Evolutionary conservation across 176 grass and related monocot species (phyloP).

Genomic region (Melocanna baccifera): DNA sequence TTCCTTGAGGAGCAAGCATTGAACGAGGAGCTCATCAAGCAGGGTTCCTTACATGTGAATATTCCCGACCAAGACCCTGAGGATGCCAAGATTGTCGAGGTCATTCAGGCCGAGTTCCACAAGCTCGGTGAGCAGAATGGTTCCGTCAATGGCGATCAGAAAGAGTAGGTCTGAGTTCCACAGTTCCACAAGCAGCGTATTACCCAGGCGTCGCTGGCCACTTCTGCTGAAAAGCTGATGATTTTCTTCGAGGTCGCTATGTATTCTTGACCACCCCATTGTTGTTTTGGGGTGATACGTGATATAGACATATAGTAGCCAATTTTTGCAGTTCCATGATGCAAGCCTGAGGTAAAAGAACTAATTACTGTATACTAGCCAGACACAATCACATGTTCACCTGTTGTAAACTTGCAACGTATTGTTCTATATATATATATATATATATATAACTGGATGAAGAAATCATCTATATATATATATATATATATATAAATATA

Average conservation of each 20-base stretch:
- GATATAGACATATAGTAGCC: neutral
- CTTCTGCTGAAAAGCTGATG: slow-evolving; percentile 21
- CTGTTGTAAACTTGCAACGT: slow-evolving; percentile 9
- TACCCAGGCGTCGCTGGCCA: neutral
- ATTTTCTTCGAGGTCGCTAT: neutral
- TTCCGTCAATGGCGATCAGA: slow-evolving; percentile 10
- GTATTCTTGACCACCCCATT: slow-evolving; percentile 7
- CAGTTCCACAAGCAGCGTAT: neutral
- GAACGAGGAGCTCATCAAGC: slow-evolving; percentile 49
- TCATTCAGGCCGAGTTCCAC: slow-evolving; percentile 75
- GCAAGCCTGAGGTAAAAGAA: slow-evolving; percentile 16
- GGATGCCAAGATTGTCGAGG: slow-evolving; percentile 60
- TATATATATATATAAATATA: too few relatives aligned
- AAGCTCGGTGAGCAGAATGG: slow-evolving; percentile 60
- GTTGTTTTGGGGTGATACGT: slow-evolving; percentile 18
- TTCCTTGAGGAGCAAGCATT: slow-evolving; percentile 70
- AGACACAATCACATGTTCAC: slow-evolving; percentile 11
- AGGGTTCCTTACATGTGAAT: slow-evolving; percentile 63
- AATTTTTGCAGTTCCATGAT: slow-evolving; percentile 26
- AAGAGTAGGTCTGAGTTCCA: neutral
- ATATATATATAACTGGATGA: too few relatives aligned
- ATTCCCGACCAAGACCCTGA: slow-evolving; percentile 67
- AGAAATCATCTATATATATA: neutral
- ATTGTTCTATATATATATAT: neutral
- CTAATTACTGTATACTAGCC: slow-evolving; percentile 2